phyloP scores from a whole-genome alignment of 1,284 basidiomycete species.

The Microbotryum saponariae region DNA sequence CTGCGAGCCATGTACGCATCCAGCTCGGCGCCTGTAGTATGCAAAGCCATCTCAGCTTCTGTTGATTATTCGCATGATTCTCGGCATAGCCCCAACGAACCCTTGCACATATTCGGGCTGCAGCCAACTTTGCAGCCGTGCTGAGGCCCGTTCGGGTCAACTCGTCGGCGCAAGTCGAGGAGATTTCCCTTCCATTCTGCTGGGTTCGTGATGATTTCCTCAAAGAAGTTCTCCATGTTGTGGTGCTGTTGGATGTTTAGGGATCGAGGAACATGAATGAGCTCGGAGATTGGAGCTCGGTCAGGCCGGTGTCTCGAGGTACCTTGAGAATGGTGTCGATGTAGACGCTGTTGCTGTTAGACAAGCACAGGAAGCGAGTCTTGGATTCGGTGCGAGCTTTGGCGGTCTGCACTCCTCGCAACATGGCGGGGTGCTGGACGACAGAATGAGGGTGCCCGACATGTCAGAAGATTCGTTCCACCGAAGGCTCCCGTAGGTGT shows the following conservation, averaged over 20 bases:
- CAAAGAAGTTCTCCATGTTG: conserved; percentile 64
- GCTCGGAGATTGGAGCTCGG: background rate
- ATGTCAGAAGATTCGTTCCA: background rate
- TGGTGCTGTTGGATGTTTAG: conserved; percentile 52
- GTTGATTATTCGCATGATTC: background rate
- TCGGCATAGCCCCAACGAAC: conserved; percentile 40
- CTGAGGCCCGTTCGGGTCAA: conserved; percentile 57
- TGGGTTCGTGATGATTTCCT: conserved; percentile 86
- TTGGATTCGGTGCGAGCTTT: conserved; percentile 56
- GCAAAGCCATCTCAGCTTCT: background rate
- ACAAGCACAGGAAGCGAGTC: conserved; percentile 81
- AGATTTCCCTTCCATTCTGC: conserved; percentile 74
- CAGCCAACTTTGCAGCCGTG: conserved; percentile 84
- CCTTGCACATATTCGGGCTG: conserved; percentile 97
- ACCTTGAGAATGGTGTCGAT: conserved; percentile 82
- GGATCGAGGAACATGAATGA: background rate
- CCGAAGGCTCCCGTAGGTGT: background rate
- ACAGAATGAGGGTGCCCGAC: background rate
- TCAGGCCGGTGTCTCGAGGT: conserved; percentile 18
- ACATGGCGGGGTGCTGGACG: conserved; percentile 90
- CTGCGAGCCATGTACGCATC: conserved; percentile 67
- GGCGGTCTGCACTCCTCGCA: conserved; percentile 69
- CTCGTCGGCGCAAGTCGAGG: conserved; percentile 65
- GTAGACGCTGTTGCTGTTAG: conserved; percentile 89
- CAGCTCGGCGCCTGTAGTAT: conserved; percentile 67